A percentile compares a stretch with the other conserved stretches of the same genome.
Evolutionary conservation across 495 filamentous ascomycete genomes (phyloP).

Genomic region (Paragyromitra xinjiangensis): DNA sequence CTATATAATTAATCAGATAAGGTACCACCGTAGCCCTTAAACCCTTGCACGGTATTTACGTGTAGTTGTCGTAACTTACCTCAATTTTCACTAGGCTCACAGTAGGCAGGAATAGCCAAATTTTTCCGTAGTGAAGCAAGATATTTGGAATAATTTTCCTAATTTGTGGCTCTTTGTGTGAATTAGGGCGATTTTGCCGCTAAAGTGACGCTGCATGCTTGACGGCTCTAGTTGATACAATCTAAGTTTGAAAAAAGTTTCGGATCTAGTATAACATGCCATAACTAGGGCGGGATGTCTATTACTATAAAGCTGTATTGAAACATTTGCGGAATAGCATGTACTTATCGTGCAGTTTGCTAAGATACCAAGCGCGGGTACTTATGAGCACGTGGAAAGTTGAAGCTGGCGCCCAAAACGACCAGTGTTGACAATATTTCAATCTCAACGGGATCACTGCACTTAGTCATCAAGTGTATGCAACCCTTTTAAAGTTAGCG

Average conservation of each 20-base stretch:
- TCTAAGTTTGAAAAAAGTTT: slow-evolving; percentile 17
- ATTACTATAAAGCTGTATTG: slow-evolving; percentile 1
- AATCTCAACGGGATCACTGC: slow-evolving; percentile 13
- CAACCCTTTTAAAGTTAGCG: slow-evolving; percentile 33
- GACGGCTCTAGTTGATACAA: slow-evolving; percentile 22
- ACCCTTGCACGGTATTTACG: background rate
- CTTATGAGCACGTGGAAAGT: slow-evolving; percentile 15
- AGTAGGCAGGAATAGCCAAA: background rate
- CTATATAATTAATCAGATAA: background rate
- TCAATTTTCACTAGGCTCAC: no score
- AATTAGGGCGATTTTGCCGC: slow-evolving; percentile 16
- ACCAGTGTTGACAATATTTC: slow-evolving; percentile 21
- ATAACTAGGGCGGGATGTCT: background rate
- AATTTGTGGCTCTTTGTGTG: background rate
- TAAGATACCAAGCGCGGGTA: slow-evolving; percentile 12
- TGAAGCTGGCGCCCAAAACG: slow-evolving; percentile 19
- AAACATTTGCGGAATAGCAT: background rate
- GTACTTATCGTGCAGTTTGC: slow-evolving; percentile 18
- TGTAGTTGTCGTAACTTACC: no score
- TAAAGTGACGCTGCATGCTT: slow-evolving; percentile 13
- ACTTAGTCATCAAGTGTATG: slow-evolving; percentile 44
- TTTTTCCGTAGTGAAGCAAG: background rate
- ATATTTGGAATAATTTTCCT: slow-evolving; percentile 18
- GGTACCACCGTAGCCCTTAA: background rate
- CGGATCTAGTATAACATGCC: slow-evolving; percentile 24